phyloP scores from a whole-genome alignment of 192 early-diverging fungal species.

The Chytriomyces sp. region DNA sequence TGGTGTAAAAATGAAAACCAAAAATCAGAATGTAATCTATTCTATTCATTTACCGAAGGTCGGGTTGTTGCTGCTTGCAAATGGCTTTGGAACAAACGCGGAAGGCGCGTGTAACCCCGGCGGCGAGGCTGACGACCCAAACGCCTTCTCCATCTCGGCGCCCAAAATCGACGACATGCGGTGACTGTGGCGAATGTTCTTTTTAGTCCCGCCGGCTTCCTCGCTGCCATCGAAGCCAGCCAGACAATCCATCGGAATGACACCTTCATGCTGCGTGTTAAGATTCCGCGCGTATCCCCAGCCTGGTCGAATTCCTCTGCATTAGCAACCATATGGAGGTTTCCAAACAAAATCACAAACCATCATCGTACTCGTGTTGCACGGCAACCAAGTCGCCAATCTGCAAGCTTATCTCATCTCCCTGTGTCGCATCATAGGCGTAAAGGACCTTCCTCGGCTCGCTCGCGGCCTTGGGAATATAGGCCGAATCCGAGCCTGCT shows the following conservation, averaged over 20 bases:
- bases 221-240: conserved; percentile 3
- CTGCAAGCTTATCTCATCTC: not conserved
- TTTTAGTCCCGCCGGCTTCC: not conserved
- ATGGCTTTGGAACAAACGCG: not conserved
- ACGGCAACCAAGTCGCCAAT: conserved; percentile 7
- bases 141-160: not conserved
- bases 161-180: not conserved
- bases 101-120: not conserved
- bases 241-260: conserved; percentile 11
- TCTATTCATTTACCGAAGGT: too few species aligned
- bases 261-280: conserved; percentile 8
- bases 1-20: too few species aligned
- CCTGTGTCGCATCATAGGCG: not conserved
- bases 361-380: conserved; percentile 1
- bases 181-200: not conserved
- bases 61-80: not conserved
- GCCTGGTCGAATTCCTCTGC: not conserved
- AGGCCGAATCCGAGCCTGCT: not conserved
- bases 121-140: not conserved
- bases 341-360: not conserved
- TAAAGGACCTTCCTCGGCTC: not conserved
- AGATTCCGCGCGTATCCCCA: conserved; percentile 8
- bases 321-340: not conserved
- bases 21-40: too few species aligned
- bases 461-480: not conserved